These are phyloP conservation scores for Candida stauntonica DNA, from an alignment of 805 yeast species.

Conservation along the genomic window DNA sequence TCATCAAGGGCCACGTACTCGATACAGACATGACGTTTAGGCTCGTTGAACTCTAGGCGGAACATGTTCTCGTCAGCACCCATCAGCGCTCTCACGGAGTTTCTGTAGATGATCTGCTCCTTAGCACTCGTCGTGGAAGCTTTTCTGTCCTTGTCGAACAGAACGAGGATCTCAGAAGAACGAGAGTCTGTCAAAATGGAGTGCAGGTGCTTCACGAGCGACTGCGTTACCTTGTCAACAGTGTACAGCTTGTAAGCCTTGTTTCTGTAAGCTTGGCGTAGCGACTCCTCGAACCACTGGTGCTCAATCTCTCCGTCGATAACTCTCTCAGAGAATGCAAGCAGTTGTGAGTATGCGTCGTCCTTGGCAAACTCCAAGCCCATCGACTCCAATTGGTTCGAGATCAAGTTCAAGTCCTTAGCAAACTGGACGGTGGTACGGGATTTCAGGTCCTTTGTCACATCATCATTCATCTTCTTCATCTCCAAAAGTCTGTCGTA, in stretches of 20 bases:
- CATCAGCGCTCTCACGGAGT: conserved; percentile 80
- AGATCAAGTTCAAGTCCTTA: conserved; percentile 74
- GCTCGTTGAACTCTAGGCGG: conserved; percentile 68
- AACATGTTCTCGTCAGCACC: conserved; percentile 89
- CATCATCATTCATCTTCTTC: conserved; percentile 65
- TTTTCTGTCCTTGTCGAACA: conserved; percentile 79
- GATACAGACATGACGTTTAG: conserved; percentile 50
- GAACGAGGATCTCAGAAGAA: conserved; percentile 71
- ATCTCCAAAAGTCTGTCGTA: conserved; percentile 79
- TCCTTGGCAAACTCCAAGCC: conserved; percentile 68
- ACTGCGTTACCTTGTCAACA: conserved; percentile 85
- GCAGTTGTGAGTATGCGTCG: conserved; percentile 74
- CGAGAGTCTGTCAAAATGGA: conserved; percentile 73
- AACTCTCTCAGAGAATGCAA: conserved; percentile 65
- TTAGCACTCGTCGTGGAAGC: conserved; percentile 64
- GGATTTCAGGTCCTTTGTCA: conserved; percentile 63
- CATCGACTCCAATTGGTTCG: conserved; percentile 76
- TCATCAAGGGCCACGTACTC: conserved; percentile 88
- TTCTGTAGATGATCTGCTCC: conserved; percentile 85
- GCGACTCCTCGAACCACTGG: conserved; percentile 90
- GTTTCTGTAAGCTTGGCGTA: conserved; percentile 92
- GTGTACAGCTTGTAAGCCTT: conserved; percentile 91
- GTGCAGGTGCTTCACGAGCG: conserved; percentile 82
- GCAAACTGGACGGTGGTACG: conserved; percentile 75
- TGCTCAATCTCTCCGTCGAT: conserved; percentile 91